Base-by-base conservation (phyloP, 345 rosid genomes). In the Excoecaria cochinchinensis region DNA sequence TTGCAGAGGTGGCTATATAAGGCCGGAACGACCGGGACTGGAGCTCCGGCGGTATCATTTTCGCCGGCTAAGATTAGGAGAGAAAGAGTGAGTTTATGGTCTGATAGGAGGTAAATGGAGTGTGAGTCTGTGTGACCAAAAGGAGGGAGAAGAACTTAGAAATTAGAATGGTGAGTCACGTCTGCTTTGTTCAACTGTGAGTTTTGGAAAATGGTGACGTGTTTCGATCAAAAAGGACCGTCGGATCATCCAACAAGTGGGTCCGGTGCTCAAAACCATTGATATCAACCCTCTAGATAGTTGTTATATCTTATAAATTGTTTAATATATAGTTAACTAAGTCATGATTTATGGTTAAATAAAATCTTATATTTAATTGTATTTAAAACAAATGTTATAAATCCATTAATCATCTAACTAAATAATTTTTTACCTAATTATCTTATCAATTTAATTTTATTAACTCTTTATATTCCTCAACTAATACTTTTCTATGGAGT, bases 1-100 rank as follows among this genome's bases (percentile, higher is more conserved):
- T 78, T 59, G 70, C 64, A 24, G 87, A 72, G 61, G 83, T 64
- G 17, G 83, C 64, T 31, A 80, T 90, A 85, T 90, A 90, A 16
- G 98, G 95, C 63, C 95, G 97, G 88, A 88, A 90, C 77, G 91
- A 84, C 83, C 97, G 92, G 17, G 98, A 46, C 77, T 93, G 93
- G 66, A 93, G 88, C 89, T 90, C 97, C 93, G 93, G 91, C 87
- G 98, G 93, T 75, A 93, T 80, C 98, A 93, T 93, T 77, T 75
- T 89, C 85, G 82, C 86, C 88, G 69, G 55, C 17, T 57, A 16
- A 52, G 74, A 61, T 42, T 52, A 21, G 42, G 5, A 48, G 22
- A 1, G n/a, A 63, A 53, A 51, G 31, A 22, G 47, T 3, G 17
- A 47, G 14, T 3, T 10, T 9, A 6, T 52, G 65, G 63, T 69